Evolutionary conservation across 2,329 filamentous ascomycete species (phyloP).

Genomic region (Ceratocystis papillata): DNA sequence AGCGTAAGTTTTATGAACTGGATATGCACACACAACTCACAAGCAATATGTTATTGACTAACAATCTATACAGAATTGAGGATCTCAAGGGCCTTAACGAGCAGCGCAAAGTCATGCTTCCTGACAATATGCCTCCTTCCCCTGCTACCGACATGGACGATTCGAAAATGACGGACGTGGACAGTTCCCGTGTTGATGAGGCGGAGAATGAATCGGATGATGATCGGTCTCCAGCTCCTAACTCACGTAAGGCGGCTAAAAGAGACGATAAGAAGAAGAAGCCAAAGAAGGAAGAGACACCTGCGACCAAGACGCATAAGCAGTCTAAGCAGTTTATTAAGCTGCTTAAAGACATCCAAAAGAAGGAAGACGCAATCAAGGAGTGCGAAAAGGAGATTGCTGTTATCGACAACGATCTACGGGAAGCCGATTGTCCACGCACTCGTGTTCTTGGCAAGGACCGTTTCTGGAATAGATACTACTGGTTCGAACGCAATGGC

Average conservation of each 20-base stretch:
- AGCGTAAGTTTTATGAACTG: constrained; percentile 39
- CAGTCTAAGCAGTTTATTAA: constrained; percentile 84
- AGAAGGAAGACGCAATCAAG: constrained; percentile 69
- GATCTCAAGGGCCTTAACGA: constrained; percentile 61
- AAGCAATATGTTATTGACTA: constrained; percentile 30
- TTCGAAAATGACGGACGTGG: constrained; percentile 50
- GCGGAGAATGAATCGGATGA: constrained; percentile 56
- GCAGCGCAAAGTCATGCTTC: constrained; percentile 59
- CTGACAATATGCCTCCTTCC: constrained; percentile 59
- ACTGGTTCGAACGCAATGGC: constrained; percentile 97
- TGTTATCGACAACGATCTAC: constrained; percentile 78
- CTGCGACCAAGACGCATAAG: constrained; percentile 56
- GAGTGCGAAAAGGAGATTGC: constrained; percentile 78
- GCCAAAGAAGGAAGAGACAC: constrained; percentile 46
- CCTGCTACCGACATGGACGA: constrained; percentile 47
- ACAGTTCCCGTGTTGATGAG: constrained; percentile 43
- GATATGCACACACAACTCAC: not conserved
- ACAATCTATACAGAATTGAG: constrained; percentile 45
- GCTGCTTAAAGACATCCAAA: constrained; percentile 77
- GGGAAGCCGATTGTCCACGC: constrained; percentile 85
- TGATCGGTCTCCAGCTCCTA: constrained; percentile 40
- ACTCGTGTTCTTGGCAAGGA: constrained; percentile 86
- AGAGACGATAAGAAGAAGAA: constrained; percentile 62
- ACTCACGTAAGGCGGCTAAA: constrained; percentile 19
- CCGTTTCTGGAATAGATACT: constrained; percentile 96